phyloP scores from a whole-genome alignment of 148 eudicot genomes.

The Silene conica region DNA sequence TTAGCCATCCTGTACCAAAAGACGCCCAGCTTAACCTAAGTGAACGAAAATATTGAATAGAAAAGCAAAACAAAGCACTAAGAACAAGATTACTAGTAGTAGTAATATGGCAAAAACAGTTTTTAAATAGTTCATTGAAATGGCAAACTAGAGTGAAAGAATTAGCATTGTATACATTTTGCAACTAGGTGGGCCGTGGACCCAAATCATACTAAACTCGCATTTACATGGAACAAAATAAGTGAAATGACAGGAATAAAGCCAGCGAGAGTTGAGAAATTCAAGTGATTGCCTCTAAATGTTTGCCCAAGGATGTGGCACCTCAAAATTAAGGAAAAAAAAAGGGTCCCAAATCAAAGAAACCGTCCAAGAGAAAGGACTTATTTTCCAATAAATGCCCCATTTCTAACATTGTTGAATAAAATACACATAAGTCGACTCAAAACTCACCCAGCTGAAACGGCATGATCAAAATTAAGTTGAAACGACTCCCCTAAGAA shows the following conservation, averaged over 20 bases:
- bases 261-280: not conserved
- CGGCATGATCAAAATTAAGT: not conserved
- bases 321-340: not conserved
- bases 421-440: not conserved
- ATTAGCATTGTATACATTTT: not conserved
- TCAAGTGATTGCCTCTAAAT: not conserved
- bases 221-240: not conserved
- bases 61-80: not conserved
- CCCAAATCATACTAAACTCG: not conserved
- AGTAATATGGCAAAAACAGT: not conserved
- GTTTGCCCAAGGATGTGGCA: not conserved
- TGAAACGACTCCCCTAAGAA: not conserved
- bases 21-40: conserved; percentile 12
- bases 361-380: not conserved
- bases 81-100: not conserved
- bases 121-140: not conserved
- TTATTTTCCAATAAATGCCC: not conserved
- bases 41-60: not conserved
- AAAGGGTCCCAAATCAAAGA: not conserved
- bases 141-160: not conserved
- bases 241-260: not conserved
- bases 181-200: not conserved
- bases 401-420: not conserved
- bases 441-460: not conserved
- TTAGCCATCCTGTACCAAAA: conserved; percentile 39